phyloP scores from a whole-genome alignment of 768 basidiomycete species.

The Boletus patriciae region DNA sequence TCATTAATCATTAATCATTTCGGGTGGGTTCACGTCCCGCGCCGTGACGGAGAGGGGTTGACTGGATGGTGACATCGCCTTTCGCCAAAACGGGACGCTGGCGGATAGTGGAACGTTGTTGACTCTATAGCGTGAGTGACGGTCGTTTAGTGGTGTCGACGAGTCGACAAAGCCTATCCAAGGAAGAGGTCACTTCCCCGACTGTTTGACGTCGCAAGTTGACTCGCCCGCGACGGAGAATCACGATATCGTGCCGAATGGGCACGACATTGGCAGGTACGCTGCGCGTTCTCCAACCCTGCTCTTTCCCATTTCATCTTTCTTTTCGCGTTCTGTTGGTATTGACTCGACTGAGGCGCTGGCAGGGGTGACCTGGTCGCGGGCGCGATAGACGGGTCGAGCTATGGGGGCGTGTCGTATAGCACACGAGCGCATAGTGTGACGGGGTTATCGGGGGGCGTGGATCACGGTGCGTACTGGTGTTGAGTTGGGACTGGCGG shows the following conservation, averaged over 20 bases:
- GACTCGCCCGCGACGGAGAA: slow-evolving; percentile 30
- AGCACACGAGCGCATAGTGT: slow-evolving; percentile 45
- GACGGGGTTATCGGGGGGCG: slow-evolving; percentile 52
- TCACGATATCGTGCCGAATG: slow-evolving; percentile 47
- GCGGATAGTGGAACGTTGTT: slow-evolving; percentile 56
- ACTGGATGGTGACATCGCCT: slow-evolving; percentile 37
- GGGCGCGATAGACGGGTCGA: slow-evolving; percentile 38
- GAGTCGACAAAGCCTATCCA: slow-evolving; percentile 40
- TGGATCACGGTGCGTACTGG: slow-evolving; percentile 48
- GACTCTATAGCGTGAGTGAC: slow-evolving; percentile 52
- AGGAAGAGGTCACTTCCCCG: slow-evolving; percentile 39
- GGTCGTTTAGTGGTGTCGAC: neutral
- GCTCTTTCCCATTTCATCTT: too few relatives aligned
- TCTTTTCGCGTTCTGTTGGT: too few relatives aligned
- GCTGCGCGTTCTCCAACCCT: neutral
- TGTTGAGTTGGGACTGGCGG: neutral
- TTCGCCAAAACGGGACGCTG: slow-evolving; percentile 54
- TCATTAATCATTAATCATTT: too few relatives aligned
- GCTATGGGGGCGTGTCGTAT: slow-evolving; percentile 48
- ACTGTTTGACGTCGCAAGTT: neutral
- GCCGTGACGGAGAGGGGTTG: neutral
- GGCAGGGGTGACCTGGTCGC: slow-evolving; percentile 41
- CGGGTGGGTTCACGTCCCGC: slow-evolving; percentile 28
- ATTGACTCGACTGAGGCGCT: neutral
- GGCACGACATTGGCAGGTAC: slow-evolving; percentile 50